Evolutionary conservation across 2,329 filamentous ascomycete species (phyloP).

Genomic region (Simplicillium sp.): DNA sequence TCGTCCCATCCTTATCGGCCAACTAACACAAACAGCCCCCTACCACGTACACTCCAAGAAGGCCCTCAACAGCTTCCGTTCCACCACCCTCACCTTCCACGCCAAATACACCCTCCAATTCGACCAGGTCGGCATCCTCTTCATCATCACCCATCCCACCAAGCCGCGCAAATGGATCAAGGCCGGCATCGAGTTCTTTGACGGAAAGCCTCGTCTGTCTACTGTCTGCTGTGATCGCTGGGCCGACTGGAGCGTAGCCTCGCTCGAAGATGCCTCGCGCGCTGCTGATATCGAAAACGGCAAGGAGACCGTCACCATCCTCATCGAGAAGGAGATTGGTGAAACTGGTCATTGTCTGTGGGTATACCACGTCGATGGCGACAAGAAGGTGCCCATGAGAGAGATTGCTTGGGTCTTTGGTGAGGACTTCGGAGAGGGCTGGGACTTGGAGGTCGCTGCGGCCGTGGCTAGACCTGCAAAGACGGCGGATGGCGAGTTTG

Average conservation of each 20-base stretch:
- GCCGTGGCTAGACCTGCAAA: conserved; percentile 57
- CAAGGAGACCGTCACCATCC: conserved; percentile 17
- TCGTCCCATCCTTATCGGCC: background rate
- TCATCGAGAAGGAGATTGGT: conserved; percentile 44
- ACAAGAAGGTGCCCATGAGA: conserved; percentile 50
- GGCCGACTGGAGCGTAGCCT: conserved; percentile 65
- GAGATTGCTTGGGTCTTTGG: conserved; percentile 67
- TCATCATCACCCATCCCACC: conserved; percentile 31
- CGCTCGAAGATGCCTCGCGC: conserved; percentile 26
- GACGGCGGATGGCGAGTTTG: conserved; percentile 36
- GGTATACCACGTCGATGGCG: conserved; percentile 55
- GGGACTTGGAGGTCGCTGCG: conserved; percentile 54
- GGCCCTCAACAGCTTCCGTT: conserved; percentile 46
- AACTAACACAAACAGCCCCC: background rate
- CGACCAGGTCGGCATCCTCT: conserved; percentile 27
- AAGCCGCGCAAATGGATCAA: conserved; percentile 62
- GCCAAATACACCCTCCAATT: conserved; percentile 40
- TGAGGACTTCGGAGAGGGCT: conserved; percentile 37
- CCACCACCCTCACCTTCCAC: conserved; percentile 52
- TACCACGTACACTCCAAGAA: background rate
- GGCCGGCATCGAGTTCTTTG: conserved; percentile 65
- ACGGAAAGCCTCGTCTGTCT: conserved; percentile 53
- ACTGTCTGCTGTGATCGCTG: conserved; percentile 64
- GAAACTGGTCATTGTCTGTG: conserved; percentile 52
- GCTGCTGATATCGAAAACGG: conserved; percentile 17